A percentile compares a stretch with the other conserved stretches of the same genome.
phyloP scores from a whole-genome alignment of 2,329 filamentous ascomycete genomes.

The Nemania sp. region DNA sequence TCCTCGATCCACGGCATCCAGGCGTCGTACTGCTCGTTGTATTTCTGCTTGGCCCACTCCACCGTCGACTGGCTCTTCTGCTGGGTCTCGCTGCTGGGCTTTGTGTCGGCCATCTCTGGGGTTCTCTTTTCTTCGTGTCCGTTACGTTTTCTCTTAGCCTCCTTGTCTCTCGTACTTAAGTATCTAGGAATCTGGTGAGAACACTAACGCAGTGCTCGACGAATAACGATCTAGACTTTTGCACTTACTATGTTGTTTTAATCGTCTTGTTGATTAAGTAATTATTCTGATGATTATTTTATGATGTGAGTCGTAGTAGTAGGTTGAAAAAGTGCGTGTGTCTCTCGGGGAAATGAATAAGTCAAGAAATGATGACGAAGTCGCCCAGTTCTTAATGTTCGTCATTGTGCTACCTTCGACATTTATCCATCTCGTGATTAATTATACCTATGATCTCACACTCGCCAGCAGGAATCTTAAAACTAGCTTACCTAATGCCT shows the following conservation, averaged over 20 bases:
- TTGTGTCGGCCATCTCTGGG: slow-evolving; percentile 13
- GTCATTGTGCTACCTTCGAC: not conserved
- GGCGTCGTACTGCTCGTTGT: slow-evolving; percentile 73
- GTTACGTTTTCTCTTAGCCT: not conserved
- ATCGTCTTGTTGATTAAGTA: no score
- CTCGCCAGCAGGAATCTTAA: not conserved
- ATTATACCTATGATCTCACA: not conserved
- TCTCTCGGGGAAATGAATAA: not conserved
- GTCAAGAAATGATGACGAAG: not conserved
- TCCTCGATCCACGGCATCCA: slow-evolving; percentile 82
- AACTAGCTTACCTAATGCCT: not conserved
- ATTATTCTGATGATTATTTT: no score
- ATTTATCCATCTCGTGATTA: no score
- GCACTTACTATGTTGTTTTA: not conserved
- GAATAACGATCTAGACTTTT: not conserved
- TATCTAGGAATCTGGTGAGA: not conserved
- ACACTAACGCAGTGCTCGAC: no score
- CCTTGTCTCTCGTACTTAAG: not conserved
- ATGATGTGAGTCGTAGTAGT: not conserved
- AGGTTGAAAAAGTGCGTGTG: not conserved
- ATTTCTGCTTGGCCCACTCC: slow-evolving; percentile 65
- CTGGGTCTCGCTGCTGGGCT: not conserved
- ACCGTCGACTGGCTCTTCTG: slow-evolving; percentile 13
- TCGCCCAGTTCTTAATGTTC: not conserved
- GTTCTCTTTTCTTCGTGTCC: not conserved